Base-by-base conservation (phyloP, 1,284 basidiomycete species). In the Melampsora larici-populina region DNA sequence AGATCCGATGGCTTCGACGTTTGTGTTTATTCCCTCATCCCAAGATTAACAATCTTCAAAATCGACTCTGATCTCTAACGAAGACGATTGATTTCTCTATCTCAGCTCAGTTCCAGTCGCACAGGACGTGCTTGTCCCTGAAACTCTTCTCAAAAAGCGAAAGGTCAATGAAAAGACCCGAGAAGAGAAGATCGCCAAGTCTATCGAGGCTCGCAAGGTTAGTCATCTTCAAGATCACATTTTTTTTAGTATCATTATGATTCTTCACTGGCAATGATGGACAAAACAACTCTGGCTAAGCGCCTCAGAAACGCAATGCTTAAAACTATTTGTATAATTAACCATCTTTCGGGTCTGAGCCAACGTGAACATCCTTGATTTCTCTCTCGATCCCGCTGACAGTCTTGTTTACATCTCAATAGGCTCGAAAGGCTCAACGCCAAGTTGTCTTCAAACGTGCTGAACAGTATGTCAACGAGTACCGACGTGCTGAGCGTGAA, bases 381-480 rank as follows among this genome's bases (percentile, higher is more conserved):
- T 33, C 21, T 24, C 79, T 78, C 79, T 67, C 72, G 69, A 26
- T 78, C 68, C 43, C 51, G 26, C 29, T 72, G 33, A 58, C 68
- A 8, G 46, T 68, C 62, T 33, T 48, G 18, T 55, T 26, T 18
- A 71, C 24, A 31, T 11, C 49, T 36, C 7, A 8, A 76, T 83
- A 97, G 95, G 91, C 91, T 75, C 87, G 89, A 83, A 91, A 91
- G 85, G 90, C 92, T 80, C 95, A 96, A 89, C 91, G 97, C 87
- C 92, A 92, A 86, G 91, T 97, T 85, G 90, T 98, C 88, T 99
- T 99, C 91, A 99, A 99, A 91, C 93, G 97, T 80, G 96, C 97
- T 74, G 97, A 99, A 87, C 87, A 92, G 81, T 98, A 98, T 86
- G 94, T 97, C 82, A 97, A 97, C 89, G 96, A 98, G 87, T 98